Evolutionary conservation across 768 basidiomycete genomes (phyloP), one percentile per base, ranked within the genome.

Genomic region (Rhodotorula kratochvilovae): DNA sequence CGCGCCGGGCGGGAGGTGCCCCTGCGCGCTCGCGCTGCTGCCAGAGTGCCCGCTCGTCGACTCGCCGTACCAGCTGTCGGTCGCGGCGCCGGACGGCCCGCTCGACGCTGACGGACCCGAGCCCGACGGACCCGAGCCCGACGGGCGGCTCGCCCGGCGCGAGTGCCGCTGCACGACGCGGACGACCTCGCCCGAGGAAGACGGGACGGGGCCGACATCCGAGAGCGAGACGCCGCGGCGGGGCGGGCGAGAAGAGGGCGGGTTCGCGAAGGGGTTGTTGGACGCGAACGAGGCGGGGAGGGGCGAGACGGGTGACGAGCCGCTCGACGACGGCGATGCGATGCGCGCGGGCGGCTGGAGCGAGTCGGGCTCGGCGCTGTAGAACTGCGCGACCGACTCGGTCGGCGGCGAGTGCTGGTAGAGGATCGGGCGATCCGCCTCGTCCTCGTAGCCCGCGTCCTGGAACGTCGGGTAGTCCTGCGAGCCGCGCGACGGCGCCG

Each of bases 191-290:
- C 56, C 50, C 27, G 51, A 31, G 16, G 87, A 85, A 46, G 85
- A 85, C 51, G 90, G 88, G 4, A 93, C 89, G 50, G 91, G 91
- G 23, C 94, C 94, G 76, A 86, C 82, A 75, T 97, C 94, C 65
- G 85, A 86, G 66, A 97, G 81, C 56, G 88, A 88, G 59, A 96
- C 84, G 33, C 93, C 91, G 19, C 90, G 85, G 15, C 68, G 51
- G 19, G 56, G 33, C 36, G 27, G 13, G 39, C 36, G 2, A 1
- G 55, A 6, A 23, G 56, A 36, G 11, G 45, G 35, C 43, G 64
- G 45, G 35, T 50, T 56, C 13, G 61, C 55, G 61, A 69, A 68
- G 27, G 67, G 72, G 31, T 63, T 69, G 61, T 63, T 66, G 21
- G 61, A 63, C 13, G 64, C 63, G 57, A 48, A 54, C 27, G 56